Evolutionary conservation across 495 filamentous ascomycete genomes (phyloP).

Genomic region (Podospora pseudoanserina): DNA sequence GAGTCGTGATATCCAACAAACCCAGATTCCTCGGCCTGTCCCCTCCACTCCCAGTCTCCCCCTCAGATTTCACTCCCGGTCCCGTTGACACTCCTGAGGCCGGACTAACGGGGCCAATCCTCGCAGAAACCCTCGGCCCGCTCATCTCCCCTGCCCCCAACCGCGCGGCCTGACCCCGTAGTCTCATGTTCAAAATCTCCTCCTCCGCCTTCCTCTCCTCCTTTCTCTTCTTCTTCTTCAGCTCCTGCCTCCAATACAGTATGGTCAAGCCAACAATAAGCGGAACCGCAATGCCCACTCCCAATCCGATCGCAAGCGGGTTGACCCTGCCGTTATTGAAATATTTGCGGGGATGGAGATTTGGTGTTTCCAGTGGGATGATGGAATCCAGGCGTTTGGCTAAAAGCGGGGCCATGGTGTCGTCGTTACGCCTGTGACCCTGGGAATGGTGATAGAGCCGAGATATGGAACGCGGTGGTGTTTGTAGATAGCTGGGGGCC

Average conservation of each 20-base stretch:
- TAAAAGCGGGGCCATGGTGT: background rate
- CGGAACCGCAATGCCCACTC: background rate
- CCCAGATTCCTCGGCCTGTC: background rate
- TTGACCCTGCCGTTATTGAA: background rate
- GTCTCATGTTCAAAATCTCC: background rate
- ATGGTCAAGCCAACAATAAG: background rate
- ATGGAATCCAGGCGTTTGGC: background rate
- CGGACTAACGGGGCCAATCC: background rate
- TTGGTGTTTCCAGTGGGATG: background rate
- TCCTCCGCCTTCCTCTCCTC: background rate
- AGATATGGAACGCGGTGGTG: too few species aligned
- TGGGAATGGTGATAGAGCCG: too few species aligned
- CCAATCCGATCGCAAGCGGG: background rate
- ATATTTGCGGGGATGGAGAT: background rate
- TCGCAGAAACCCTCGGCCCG: background rate
- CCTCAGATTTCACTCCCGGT: background rate
- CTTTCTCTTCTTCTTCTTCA: background rate
- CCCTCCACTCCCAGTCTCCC: background rate
- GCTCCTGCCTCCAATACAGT: background rate
- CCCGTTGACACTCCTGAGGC: background rate
- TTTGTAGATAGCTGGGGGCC: too few species aligned
- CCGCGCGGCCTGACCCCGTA: background rate
- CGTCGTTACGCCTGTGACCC: too few species aligned
- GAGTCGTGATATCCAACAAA: background rate
- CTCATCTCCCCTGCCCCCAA: background rate